Percentiles rank a stretch among this genome's conserved stretches.
phyloP scores from a whole-genome alignment of 805 yeast species.

The Kluyveromyces starmeri region DNA sequence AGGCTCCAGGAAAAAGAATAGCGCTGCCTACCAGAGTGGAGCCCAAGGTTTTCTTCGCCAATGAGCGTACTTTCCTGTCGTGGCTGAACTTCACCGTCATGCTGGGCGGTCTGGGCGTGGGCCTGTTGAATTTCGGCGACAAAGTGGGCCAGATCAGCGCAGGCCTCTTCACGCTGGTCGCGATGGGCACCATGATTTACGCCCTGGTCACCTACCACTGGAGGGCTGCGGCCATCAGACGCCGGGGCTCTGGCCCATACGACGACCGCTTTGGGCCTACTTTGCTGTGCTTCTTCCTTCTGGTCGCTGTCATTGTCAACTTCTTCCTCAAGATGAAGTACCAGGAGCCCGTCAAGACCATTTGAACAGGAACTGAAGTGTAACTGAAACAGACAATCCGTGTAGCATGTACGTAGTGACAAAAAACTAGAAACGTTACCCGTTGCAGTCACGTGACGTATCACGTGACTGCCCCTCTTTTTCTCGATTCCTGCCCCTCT shows the following conservation, averaged over 20 bases:
- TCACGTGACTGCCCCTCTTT: too few species aligned
- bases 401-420: too few species aligned
- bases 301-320: conserved; percentile 89
- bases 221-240: conserved; percentile 98
- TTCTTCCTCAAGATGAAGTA: conserved; percentile 59
- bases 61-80: conserved; percentile 94
- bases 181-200: conserved; percentile 96
- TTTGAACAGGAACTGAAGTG: too few species aligned
- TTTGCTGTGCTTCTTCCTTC: conserved; percentile 84
- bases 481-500: too few species aligned
- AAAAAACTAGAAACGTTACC: too few species aligned
- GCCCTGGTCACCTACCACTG: conserved; percentile 96
- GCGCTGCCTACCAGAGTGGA: conserved; percentile 97
- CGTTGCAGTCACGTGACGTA: too few species aligned
- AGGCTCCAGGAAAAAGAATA: conserved; percentile 80
- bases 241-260: conserved; percentile 98
- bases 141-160: conserved; percentile 87
- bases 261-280: conserved; percentile 99
- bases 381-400: too few species aligned
- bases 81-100: conserved; percentile 99
- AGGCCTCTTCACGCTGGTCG: conserved; percentile 86
- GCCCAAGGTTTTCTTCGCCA: conserved; percentile 98
- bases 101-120: conserved; percentile 93
- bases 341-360: too few species aligned
- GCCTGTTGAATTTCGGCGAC: conserved; percentile 94